Evolutionary conservation across 345 rosid species (phyloP).

Genomic region (Eucalyptus tenuipes): DNA sequence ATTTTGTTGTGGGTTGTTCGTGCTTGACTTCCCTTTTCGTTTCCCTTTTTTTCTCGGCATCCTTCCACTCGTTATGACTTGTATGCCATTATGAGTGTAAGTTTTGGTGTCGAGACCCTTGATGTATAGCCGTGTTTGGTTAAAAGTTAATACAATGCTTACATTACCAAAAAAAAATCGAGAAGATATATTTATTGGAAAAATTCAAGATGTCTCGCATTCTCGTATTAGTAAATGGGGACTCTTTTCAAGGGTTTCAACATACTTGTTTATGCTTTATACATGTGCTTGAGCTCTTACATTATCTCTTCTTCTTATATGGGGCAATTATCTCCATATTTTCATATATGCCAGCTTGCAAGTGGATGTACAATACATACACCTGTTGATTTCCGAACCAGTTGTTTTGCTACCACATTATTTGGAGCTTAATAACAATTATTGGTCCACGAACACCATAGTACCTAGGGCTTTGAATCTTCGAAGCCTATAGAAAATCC

Average conservation of each 20-base stretch:
- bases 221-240: not conserved
- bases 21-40: too few relatives aligned
- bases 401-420: not conserved
- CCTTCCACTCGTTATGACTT: too few relatives aligned
- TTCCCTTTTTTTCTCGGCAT: too few relatives aligned
- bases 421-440: not conserved
- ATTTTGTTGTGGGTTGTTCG: too few relatives aligned
- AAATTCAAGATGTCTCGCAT: not conserved
- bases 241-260: not conserved
- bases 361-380: not conserved
- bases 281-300: not conserved
- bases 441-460: not conserved
- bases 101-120: too few relatives aligned
- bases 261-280: not conserved
- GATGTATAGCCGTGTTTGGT: too few relatives aligned
- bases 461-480: not conserved
- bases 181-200: not conserved
- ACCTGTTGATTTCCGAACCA: not conserved
- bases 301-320: not conserved
- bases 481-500: not conserved
- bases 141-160: too few relatives aligned
- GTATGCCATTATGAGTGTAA: too few relatives aligned
- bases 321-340: not conserved
- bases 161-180: not conserved
- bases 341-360: not conserved